Percentiles rank a stretch among this genome's conserved stretches.
These are phyloP conservation scores for Corchorus capsularis DNA, from an alignment of 345 rosid species.

Conservation along the genomic window DNA sequence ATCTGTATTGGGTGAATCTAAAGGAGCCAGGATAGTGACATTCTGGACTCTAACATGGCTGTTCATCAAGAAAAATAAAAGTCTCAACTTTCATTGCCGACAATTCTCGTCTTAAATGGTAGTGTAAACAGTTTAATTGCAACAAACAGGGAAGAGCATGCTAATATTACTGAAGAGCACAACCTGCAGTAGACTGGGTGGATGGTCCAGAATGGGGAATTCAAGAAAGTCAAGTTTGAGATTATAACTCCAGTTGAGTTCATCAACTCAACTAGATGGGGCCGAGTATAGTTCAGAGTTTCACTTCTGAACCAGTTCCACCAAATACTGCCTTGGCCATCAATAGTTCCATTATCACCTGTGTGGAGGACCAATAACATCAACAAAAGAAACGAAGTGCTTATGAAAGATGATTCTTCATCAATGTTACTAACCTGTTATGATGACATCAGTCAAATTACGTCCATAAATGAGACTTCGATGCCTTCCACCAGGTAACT, in stretches of 20 bases:
- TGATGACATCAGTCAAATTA: constrained; percentile 86
- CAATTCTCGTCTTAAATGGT: constrained; percentile 25
- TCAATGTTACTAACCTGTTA: constrained; percentile 66
- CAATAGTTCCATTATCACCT: constrained; percentile 94
- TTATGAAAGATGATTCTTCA: constrained; percentile 4
- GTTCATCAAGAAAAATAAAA: constrained; percentile 52
- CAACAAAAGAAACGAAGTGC: constrained; percentile 20
- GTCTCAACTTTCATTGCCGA: constrained; percentile 39
- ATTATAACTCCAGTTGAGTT: constrained; percentile 77
- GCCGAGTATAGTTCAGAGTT: constrained; percentile 83
- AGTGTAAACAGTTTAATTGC: constrained; percentile 18
- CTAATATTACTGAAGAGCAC: constrained; percentile 25
- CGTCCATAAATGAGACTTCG: constrained; percentile 88
- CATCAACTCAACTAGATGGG: constrained; percentile 94
- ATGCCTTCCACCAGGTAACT: constrained; percentile 84
- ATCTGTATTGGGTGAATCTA: constrained; percentile 93
- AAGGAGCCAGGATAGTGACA: constrained; percentile 91
- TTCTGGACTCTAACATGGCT: constrained; percentile 83
- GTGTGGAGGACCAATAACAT: constrained; percentile 26
- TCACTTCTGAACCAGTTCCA: constrained; percentile 77
- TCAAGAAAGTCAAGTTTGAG: constrained; percentile 84
- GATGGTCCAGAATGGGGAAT: constrained; percentile 97
- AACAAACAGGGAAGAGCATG: constrained; percentile 24
- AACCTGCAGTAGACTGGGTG: constrained; percentile 99
- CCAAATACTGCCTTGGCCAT: constrained; percentile 96